Evolutionary conservation across 1,284 basidiomycete species (phyloP), one percentile per base, ranked within the genome.

Genomic region (Sutorius eximius): DNA sequence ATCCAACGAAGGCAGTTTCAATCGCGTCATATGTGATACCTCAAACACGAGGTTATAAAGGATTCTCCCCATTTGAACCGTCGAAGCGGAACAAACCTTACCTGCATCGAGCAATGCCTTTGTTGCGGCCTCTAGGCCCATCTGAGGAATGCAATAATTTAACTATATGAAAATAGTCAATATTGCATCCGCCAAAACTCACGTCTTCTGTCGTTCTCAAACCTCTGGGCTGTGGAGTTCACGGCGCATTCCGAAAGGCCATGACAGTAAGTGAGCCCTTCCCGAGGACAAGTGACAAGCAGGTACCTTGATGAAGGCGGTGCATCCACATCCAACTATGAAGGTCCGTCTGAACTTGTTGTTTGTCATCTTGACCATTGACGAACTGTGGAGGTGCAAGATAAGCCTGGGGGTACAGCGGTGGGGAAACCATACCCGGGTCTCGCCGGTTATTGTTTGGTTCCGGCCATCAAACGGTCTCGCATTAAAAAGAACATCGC

Each of bases 21-120:
- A 95, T 72, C 1, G 74, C 73, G 65, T 94, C 92, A 64, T 95
- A 95, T 11, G 84, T 93, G 54, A 94, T 81, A 32, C 87, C 86
- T 87, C 53, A 5, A 43, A 60, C 8, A 11, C 10, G n/a, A 10
- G 8, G 15, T 32, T 30, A 50, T 41, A 3, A 42, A 16, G 5
- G 38, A 16, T 18, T 45, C 18, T 22, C 5, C 29, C 24, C 13
- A 24, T n/a, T 20, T 8, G 8, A 5, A 33, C 4, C 9, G 7
- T 8, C 1, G 12, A 20, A 29, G 34, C 15, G 16, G 18, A 41
- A 38, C 11, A 9, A 33, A 10, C n/a, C 44, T 36, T 33, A 64
- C 64, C 61, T 51, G 61, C 64, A 15, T 63, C 64, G 6, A 63
- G 58, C 16, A 63, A 45, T 16, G 61, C 61, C 52, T 66, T 63